phyloP scores from a whole-genome alignment of 257 asterid genomes.

The Handroanthus guayacan region DNA sequence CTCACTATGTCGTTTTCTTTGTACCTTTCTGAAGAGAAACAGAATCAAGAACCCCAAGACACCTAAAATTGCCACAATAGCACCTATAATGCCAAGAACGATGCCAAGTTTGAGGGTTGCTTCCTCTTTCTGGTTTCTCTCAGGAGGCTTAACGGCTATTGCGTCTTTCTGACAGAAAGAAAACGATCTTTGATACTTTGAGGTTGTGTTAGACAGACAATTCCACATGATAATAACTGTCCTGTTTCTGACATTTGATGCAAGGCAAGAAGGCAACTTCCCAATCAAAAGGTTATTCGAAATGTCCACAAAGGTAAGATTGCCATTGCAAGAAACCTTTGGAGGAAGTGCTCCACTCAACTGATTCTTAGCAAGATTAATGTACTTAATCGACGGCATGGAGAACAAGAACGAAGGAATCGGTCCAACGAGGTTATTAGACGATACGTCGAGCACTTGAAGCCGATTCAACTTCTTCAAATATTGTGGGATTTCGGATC shows the following conservation, averaged over 20 bases:
- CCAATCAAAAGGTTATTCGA: constrained; percentile 85
- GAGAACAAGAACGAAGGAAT: constrained; percentile 81
- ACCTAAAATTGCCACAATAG: constrained; percentile 54
- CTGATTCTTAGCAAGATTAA: constrained; percentile 68
- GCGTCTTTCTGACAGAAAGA: constrained; percentile 89
- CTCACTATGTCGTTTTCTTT: constrained; percentile 46
- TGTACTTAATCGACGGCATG: constrained; percentile 58
- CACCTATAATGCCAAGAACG: constrained; percentile 77
- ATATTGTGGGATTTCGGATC: constrained; percentile 73
- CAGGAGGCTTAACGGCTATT: constrained; percentile 82
- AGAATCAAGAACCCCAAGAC: constrained; percentile 59
- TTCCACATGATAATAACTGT: constrained; percentile 65
- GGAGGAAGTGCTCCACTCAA: constrained; percentile 71
- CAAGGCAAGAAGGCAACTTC: constrained; percentile 79
- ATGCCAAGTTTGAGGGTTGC: constrained; percentile 73
- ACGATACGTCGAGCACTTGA: constrained; percentile 67
- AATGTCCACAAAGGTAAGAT: constrained; percentile 69
- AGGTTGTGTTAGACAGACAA: constrained; percentile 70
- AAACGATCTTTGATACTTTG: constrained; percentile 63
- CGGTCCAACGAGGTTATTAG: constrained; percentile 76
- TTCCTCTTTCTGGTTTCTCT: constrained; percentile 37
- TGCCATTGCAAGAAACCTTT: constrained; percentile 55
- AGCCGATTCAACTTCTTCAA: constrained; percentile 52
- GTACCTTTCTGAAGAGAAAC: constrained; percentile 51
- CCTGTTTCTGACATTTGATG: constrained; percentile 55